Percentiles rank a stretch among this genome's conserved stretches.
Conservation (phyloP, 2,329 filamentous ascomycete species). For the Nemania diffusa region DNA sequence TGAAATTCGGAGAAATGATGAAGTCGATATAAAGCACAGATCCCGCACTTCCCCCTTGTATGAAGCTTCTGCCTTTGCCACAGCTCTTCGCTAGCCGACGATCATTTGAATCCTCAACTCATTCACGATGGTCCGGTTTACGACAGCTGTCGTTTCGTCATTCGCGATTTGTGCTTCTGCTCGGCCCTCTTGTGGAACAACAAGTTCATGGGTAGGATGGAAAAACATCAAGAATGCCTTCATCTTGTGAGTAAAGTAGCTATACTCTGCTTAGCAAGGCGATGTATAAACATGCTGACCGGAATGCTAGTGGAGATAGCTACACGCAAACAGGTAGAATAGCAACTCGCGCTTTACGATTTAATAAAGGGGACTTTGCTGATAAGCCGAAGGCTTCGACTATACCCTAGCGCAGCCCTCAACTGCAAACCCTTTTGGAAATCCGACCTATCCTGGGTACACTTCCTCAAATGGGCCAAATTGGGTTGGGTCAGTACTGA, state of each 20-base stretch:
- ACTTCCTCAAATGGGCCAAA: constrained; percentile 62
- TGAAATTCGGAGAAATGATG: background rate
- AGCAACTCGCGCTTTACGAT: background rate
- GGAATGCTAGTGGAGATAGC: constrained; percentile 47
- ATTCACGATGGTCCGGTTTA: constrained; percentile 26
- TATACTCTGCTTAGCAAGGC: background rate
- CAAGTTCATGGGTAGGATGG: constrained; percentile 50
- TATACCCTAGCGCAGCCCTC: constrained; percentile 62
- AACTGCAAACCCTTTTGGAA: constrained; percentile 68
- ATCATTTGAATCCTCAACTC: background rate
- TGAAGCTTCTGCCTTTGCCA: background rate
- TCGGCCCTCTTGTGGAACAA: background rate
- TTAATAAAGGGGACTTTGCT: constrained; percentile 14
- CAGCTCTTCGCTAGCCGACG: background rate
- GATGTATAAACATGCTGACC: constrained; percentile 10
- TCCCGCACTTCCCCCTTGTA: background rate
- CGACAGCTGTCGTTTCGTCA: constrained; percentile 12
- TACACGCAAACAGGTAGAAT: constrained; percentile 48
- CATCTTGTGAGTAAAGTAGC: constrained; percentile 52
- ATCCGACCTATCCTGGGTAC: constrained; percentile 65
- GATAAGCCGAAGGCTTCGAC: constrained; percentile 60
- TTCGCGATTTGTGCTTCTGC: constrained; percentile 30
- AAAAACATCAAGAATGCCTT: constrained; percentile 54
- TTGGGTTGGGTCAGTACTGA: constrained; percentile 53
- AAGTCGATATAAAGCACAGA: constrained; percentile 20